Evolutionary conservation across 139 green algal genomes (phyloP).

Genomic region (Dunaliella primolecta): DNA sequence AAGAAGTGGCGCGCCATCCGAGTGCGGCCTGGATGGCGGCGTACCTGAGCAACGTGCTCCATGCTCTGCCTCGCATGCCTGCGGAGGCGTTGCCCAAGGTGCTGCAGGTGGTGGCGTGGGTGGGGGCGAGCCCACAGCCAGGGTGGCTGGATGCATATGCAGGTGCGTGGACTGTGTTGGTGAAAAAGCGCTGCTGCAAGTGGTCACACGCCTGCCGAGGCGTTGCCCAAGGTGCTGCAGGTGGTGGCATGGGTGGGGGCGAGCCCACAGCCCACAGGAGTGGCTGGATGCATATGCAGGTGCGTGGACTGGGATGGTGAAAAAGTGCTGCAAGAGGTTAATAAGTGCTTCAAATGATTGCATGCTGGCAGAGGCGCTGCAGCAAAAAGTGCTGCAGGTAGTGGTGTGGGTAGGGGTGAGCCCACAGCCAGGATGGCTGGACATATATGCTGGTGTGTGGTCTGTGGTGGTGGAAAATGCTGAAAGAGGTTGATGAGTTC

Average conservation of each 20-base stretch:
- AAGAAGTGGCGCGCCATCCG: too few relatives aligned
- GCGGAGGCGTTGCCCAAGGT: background rate
- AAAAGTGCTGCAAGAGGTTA: background rate
- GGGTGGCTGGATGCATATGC: background rate
- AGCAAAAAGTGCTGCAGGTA: too few relatives aligned
- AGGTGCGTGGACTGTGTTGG: background rate
- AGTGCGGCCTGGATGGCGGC: background rate
- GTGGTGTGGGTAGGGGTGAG: too few relatives aligned
- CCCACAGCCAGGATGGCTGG: too few relatives aligned
- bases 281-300: background rate
- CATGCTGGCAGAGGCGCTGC: too few relatives aligned
- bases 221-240: background rate
- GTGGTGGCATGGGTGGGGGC: background rate
- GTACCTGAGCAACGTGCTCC: background rate
- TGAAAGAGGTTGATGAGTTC: too few relatives aligned
- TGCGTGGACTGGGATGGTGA: background rate
- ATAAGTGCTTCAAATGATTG: too few relatives aligned
- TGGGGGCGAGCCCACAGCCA: background rate
- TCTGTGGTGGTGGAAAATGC: background rate
- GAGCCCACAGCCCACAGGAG: background rate
- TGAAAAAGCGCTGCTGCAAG: background rate
- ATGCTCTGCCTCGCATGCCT: background rate
- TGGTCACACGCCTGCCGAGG: background rate
- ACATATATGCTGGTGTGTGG: background rate
- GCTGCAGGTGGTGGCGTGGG: background rate